These are phyloP conservation scores for Rosa lucieae DNA, from an alignment of 306 rosid species.

Conservation along the genomic window DNA sequence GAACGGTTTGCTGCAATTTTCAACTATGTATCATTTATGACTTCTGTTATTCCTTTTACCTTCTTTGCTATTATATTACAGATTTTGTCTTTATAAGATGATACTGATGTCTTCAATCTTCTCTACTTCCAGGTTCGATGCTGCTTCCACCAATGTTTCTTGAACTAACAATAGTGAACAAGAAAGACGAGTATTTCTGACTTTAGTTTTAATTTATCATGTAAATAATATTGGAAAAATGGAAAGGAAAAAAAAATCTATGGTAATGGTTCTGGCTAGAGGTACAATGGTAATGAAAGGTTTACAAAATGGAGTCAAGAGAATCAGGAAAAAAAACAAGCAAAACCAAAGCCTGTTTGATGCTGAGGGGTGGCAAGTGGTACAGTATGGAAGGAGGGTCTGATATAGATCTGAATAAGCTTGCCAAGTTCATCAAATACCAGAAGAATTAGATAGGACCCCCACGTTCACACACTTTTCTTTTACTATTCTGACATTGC, in stretches of 20 bases:
- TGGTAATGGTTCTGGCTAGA: too few relatives aligned
- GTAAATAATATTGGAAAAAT: too few relatives aligned
- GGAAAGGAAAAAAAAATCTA: too few relatives aligned
- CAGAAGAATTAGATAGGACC: constrained; percentile 30
- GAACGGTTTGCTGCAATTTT: too few relatives aligned
- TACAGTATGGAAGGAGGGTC: too few relatives aligned
- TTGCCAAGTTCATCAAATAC: constrained; percentile 48
- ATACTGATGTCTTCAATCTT: constrained; percentile 26
- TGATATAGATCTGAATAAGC: constrained; percentile 10
- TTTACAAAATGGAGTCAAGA: too few relatives aligned
- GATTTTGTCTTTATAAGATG: constrained; percentile 19
- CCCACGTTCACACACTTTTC: background rate
- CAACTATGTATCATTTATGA: too few relatives aligned
- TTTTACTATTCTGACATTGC: background rate
- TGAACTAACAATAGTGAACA: constrained; percentile 28
- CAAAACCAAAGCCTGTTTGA: too few relatives aligned
- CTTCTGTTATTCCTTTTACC: constrained; percentile 3
- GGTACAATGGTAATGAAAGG: too few relatives aligned
- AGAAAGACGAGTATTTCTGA: background rate
- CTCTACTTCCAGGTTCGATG: constrained; percentile 43
- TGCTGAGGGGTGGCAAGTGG: too few relatives aligned
- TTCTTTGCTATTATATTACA: constrained; percentile 23
- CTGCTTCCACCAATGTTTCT: constrained; percentile 37
- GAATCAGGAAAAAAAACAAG: too few relatives aligned
- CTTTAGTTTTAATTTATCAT: background rate